Conservation (phyloP, 1,284 basidiomycete species). For the Tremellales sp. region DNA sequence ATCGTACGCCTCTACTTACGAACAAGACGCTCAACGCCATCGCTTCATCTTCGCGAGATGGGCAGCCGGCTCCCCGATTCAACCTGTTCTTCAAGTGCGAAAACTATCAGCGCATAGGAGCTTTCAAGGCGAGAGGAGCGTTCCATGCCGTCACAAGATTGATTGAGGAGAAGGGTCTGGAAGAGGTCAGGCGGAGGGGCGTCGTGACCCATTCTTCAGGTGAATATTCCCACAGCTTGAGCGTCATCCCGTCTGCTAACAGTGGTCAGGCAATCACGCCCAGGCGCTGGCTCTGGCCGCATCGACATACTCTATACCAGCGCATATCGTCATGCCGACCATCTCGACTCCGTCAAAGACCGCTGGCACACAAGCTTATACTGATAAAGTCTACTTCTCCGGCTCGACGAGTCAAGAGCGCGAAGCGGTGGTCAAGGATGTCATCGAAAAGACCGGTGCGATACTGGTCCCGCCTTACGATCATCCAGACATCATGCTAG, state of each 20-base stretch:
- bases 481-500: constrained; percentile 31
- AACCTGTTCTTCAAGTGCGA: constrained; percentile 26
- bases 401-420: constrained; percentile 22
- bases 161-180: constrained; percentile 16
- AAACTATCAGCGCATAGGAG: constrained; percentile 23
- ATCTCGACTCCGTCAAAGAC: constrained; percentile 29
- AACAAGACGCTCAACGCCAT: constrained; percentile 16
- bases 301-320: constrained; percentile 15
- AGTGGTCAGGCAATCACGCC: constrained; percentile 19
- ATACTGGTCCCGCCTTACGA: constrained; percentile 28
- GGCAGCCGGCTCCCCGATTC: constrained; percentile 5
- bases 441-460: constrained; percentile 20
- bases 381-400: constrained; percentile 18
- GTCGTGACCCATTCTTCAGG: constrained; percentile 25
- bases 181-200: constrained; percentile 15
- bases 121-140: constrained; percentile 24
- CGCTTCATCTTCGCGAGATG: constrained; percentile 4
- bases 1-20: constrained; percentile 16
- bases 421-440: constrained; percentile 21
- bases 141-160: constrained; percentile 19
- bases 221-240: constrained; percentile 2
- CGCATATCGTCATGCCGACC: constrained; percentile 29
- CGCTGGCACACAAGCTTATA: constrained; percentile 22
- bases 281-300: constrained; percentile 25
- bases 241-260: background rate